Base-by-base conservation (phyloP, 2,329 filamentous ascomycete genomes). In the Chaetomium strumarium region DNA sequence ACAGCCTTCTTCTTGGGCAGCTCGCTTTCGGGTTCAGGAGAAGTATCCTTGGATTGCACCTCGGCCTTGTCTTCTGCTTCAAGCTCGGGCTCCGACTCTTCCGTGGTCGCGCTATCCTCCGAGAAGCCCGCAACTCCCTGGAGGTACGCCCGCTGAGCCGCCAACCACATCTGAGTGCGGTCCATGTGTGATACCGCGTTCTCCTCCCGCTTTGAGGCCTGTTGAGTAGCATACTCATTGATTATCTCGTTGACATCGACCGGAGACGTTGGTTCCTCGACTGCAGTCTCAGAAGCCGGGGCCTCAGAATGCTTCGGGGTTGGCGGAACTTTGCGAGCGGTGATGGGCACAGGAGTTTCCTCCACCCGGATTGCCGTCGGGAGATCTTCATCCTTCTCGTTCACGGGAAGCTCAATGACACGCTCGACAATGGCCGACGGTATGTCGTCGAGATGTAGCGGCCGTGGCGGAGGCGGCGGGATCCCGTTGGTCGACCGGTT, bases 131-230 rank as follows among this genome's bases (percentile, higher is more conserved):
- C 80, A 3, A 91, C 75, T 19, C 84, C 84, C 40, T 83, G 77
- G 52, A 92, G 78, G 62, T 95, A 93, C 13, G 83, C 77, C 52
- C 84, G 84, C 68, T 97, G 92, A 8, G 90, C 87, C 61, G 83
- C 75, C 30, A 97, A 79, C 92, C 92, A 97, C 41, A 88, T 70
- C 62, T 88, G 85, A 5, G 92, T 97, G 57, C 90, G 84, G 68
- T 93, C 88, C 47, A 93, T 72, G 63, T 91, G 89, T n/a, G 79
- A 81, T 17, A 84, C 73, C 8, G 88, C 84, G 40, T 78, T 78
- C 59, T 86, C 75, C 64, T 87, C 79, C 57, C 95, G 80, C 67
- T 89, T 87, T 49, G 79, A 76, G 44, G 84, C 78, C 64, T 95
- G 95, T 55, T 81, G 77, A 52, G 89, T 80, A 58, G 90, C 88